These are phyloP conservation scores for Fusarium sterilihyphosum DNA, from an alignment of 2,329 filamentous ascomycete species.

Conservation along the genomic window DNA sequence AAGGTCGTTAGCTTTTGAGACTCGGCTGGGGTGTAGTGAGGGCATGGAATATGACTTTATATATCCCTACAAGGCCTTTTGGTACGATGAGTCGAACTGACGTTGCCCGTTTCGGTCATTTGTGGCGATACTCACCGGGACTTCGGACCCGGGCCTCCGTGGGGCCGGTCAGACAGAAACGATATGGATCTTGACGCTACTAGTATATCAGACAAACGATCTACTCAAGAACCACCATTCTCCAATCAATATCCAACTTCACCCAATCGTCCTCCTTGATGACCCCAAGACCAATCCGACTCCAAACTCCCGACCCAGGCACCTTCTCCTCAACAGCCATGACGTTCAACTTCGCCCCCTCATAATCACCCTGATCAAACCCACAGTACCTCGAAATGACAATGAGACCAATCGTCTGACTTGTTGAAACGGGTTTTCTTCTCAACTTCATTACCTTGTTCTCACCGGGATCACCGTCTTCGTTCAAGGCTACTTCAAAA, in stretches of 20 bases:
- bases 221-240: background rate
- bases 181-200: no score
- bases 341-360: background rate
- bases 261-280: background rate
- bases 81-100: background rate
- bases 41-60: no score
- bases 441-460: background rate
- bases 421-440: accelerated
- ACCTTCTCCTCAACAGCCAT: background rate
- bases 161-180: background rate
- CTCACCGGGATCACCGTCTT: background rate
- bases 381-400: background rate
- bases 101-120: background rate
- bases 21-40: no score
- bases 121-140: background rate
- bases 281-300: background rate
- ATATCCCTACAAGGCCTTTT: no score
- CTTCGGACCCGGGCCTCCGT: background rate
- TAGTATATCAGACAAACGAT: no score
- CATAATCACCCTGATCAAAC: background rate
- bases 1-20: no score
- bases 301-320: background rate
- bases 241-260: background rate
- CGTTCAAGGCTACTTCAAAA: background rate
- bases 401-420: background rate